These are phyloP conservation scores for Dacryopinax spathularia DNA, from an alignment of 768 basidiomycete species.

Conservation along the genomic window DNA sequence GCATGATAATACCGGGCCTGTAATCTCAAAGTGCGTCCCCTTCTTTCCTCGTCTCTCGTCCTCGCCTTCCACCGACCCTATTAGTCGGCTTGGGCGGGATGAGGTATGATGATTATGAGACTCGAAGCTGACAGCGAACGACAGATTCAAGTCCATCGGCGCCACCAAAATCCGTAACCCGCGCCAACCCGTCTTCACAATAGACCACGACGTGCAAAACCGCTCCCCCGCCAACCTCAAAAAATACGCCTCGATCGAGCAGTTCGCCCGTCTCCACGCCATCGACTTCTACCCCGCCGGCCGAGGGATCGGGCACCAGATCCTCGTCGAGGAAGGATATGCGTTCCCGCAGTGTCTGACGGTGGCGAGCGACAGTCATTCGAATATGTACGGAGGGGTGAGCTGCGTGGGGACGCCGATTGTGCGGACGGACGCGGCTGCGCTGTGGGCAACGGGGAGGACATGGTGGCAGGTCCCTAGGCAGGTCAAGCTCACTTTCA, in stretches of 20 bases:
- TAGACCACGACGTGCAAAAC: constrained; percentile 98
- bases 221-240: constrained; percentile 74
- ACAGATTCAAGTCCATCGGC: constrained; percentile 87
- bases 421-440: constrained; percentile 87
- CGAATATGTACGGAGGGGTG: constrained; percentile 98
- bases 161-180: constrained; percentile 71
- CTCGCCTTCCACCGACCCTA: constrained; percentile 1
- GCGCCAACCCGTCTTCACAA: constrained; percentile 81
- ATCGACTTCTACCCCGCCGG: constrained; percentile 97
- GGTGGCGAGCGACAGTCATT: constrained; percentile 91
- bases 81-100: too few relatives aligned
- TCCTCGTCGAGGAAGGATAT: constrained; percentile 96
- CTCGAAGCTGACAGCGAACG: neutral
- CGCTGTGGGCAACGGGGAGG: constrained; percentile 93
- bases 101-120: too few relatives aligned
- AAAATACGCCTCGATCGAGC: constrained; percentile 86
- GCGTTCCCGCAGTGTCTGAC: constrained; percentile 92
- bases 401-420: constrained; percentile 96
- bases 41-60: constrained; percentile 7
- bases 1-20: constrained; percentile 95
- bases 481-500: constrained; percentile 87
- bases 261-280: constrained; percentile 68
- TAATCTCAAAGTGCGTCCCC: constrained; percentile 76
- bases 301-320: constrained; percentile 92
- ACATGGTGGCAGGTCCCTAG: constrained; percentile 99